These are phyloP conservation scores for Logfia minima DNA, from an alignment of 129 eudicot species.

Conservation along the genomic window DNA sequence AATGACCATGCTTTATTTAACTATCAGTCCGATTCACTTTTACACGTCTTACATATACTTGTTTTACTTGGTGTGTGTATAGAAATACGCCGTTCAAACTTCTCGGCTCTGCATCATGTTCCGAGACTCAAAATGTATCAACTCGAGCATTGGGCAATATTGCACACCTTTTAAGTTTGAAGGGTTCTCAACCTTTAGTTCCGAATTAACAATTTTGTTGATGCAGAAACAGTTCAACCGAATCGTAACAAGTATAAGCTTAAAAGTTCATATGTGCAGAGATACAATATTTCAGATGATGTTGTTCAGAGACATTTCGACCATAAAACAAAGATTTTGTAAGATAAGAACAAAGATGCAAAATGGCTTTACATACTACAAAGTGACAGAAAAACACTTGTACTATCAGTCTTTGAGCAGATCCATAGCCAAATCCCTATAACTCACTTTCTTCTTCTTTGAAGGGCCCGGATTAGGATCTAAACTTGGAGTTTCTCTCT, in stretches of 20 bases:
- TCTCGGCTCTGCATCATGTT: neutral
- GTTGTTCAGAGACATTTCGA: neutral
- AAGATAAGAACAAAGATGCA: neutral
- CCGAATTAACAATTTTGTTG: neutral
- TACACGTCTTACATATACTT: no score
- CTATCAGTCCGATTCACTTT: neutral
- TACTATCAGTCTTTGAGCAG: conserved; percentile 49
- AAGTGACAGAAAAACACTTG: neutral
- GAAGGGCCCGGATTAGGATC: conserved; percentile 43
- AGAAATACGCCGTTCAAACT: neutral
- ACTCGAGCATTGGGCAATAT: no score
- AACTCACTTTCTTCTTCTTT: conserved; percentile 76
- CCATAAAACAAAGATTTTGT: neutral
- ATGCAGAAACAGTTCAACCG: neutral
- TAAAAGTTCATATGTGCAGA: neutral
- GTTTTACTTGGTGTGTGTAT: neutral
- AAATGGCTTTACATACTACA: neutral
- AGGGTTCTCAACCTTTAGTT: neutral
- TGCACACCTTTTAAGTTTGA: neutral
- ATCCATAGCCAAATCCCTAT: conserved; percentile 54
- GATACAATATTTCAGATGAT: neutral
- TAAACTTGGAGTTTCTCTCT: conserved; percentile 15
- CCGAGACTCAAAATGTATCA: neutral
- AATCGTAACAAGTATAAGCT: neutral
- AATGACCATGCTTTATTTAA: no score